Conservation (phyloP, 805 yeast species). For the Kodamaea kakaduensis region DNA sequence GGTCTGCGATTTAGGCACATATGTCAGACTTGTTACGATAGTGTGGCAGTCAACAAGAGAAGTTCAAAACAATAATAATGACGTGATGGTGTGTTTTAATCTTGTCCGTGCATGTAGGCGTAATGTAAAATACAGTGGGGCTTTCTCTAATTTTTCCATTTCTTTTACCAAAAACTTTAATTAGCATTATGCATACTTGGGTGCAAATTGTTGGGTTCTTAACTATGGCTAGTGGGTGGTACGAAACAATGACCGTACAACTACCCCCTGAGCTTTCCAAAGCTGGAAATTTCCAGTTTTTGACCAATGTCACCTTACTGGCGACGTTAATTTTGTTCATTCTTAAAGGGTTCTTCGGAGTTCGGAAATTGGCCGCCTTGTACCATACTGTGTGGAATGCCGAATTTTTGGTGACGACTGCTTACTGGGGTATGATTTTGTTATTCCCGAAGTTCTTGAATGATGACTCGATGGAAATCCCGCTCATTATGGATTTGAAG, state of each 20-base stretch:
- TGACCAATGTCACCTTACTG: conserved; percentile 20
- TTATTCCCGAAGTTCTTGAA: conserved; percentile 17
- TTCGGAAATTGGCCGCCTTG: conserved; percentile 1
- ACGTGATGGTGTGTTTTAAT: too few relatives aligned
- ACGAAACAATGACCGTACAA: conserved; percentile 14
- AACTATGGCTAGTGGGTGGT: conserved; percentile 11
- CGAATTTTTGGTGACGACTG: conserved; percentile 21
- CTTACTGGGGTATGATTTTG: conserved; percentile 21
- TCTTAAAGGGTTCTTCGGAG: conserved; percentile 3
- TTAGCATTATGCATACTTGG: conserved; percentile 1
- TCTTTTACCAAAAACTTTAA: background rate
- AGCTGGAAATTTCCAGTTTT: conserved; percentile 23
- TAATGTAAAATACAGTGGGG: too few relatives aligned
- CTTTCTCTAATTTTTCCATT: too few relatives aligned
- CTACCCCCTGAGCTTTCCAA: conserved; percentile 18
- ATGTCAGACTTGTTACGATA: conserved; percentile 50
- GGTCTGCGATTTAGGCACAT: conserved; percentile 68
- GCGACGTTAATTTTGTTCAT: conserved; percentile 8
- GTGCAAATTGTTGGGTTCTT: conserved; percentile 3
- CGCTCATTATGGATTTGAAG: conserved; percentile 17
- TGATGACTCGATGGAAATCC: conserved; percentile 15
- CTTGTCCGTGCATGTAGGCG: too few relatives aligned
- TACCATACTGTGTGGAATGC: conserved; percentile 15
- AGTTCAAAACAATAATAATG: background rate
- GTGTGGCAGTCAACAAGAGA: conserved; percentile 22